Conservation (phyloP, 2,329 filamentous ascomycete genomes). For the Scytalidium sp. region DNA sequence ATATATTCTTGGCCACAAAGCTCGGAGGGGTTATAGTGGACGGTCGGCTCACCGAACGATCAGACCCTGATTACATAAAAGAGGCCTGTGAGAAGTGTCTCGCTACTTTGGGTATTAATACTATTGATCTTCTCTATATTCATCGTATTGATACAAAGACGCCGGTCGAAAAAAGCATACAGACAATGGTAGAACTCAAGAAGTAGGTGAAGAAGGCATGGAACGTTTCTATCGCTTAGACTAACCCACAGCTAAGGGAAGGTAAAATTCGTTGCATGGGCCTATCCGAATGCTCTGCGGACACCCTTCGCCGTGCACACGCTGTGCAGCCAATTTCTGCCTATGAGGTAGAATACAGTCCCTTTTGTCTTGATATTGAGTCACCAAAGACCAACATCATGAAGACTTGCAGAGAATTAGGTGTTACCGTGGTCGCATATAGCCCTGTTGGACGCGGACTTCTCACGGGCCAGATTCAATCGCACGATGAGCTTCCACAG, state of each 20-base stretch:
- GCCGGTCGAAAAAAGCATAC: constrained; percentile 47
- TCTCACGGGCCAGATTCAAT: constrained; percentile 44
- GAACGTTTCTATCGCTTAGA: too few relatives aligned
- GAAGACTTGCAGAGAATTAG: constrained; percentile 38
- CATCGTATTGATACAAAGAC: constrained; percentile 46
- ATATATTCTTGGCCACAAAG: constrained; percentile 49
- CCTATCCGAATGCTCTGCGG: constrained; percentile 40
- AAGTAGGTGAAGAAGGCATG: too few relatives aligned
- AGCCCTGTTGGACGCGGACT: constrained; percentile 45
- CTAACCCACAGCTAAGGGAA: constrained; percentile 16
- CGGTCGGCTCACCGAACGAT: neutral
- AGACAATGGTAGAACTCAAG: constrained; percentile 42
- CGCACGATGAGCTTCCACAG: constrained; percentile 37
- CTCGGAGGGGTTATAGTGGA: constrained; percentile 33
- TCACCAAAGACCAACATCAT: constrained; percentile 26
- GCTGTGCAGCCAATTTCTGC: constrained; percentile 44
- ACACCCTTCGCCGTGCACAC: constrained; percentile 44
- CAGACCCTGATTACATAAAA: constrained; percentile 30
- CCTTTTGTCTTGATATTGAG: constrained; percentile 46
- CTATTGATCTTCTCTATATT: constrained; percentile 55
- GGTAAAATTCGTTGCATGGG: constrained; percentile 49
- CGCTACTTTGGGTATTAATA: constrained; percentile 43
- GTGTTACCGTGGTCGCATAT: constrained; percentile 32
- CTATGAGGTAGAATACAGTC: constrained; percentile 49
- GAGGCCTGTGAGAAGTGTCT: constrained; percentile 36